Percentiles rank a stretch among this genome's conserved stretches.
Evolutionary conservation across 2,329 filamentous ascomycete genomes (phyloP).

Genomic region (Sporothrix mexicana): DNA sequence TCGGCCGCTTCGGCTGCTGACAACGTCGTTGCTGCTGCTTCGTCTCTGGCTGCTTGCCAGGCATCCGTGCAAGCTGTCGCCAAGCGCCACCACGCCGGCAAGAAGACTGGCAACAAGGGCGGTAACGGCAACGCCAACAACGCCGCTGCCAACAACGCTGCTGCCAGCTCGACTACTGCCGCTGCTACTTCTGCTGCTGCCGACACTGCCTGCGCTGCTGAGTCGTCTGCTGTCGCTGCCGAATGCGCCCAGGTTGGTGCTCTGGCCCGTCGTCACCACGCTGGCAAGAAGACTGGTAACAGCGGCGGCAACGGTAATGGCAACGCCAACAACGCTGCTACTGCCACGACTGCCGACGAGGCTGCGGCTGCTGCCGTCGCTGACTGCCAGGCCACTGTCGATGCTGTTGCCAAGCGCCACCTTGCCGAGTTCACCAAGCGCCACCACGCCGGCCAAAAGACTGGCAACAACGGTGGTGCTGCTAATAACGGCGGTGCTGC

Average conservation of each 20-base stretch:
- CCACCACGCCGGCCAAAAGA: not conserved
- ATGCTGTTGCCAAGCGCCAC: conserved; percentile 14
- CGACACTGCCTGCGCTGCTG: not conserved
- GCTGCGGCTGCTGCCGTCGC: conserved; percentile 18
- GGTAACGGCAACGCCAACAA: not conserved
- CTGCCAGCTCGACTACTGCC: not conserved
- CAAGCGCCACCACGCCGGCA: conserved; percentile 27
- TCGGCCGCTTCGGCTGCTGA: not conserved
- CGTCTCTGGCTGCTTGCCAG: conserved; percentile 17
- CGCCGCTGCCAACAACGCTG: not conserved
- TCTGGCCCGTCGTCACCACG: conserved; percentile 19
- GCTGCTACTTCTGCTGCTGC: not conserved
- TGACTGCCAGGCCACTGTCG: not conserved
- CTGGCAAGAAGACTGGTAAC: conserved; percentile 25
- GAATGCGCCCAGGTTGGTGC: not conserved
- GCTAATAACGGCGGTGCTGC: not conserved
- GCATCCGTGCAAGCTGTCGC: not conserved
- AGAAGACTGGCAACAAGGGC: not conserved
- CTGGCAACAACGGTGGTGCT: not conserved
- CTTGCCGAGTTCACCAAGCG: conserved; percentile 9
- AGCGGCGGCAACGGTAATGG: not conserved
- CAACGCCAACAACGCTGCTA: not conserved
- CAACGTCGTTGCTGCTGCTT: conserved; percentile 4
- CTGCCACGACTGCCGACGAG: not conserved
- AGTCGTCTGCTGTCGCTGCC: not conserved